Evolutionary conservation across 2,329 filamentous ascomycete species (phyloP).

Genomic region (Ascochyta rabiei): DNA sequence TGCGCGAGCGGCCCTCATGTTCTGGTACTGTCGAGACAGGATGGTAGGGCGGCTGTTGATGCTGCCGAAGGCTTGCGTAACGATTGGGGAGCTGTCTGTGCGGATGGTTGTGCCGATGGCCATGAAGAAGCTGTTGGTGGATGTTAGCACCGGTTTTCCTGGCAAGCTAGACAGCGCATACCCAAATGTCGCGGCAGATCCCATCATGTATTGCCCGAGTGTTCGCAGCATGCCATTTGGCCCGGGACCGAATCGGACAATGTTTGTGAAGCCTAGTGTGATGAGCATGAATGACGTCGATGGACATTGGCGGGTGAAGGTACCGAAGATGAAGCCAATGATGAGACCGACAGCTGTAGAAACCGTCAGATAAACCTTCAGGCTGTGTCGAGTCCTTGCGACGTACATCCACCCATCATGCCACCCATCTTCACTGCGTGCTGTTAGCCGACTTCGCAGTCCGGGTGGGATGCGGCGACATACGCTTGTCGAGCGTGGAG

Average conservation of each 20-base stretch:
- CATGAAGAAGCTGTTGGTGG: slow-evolving; percentile 81
- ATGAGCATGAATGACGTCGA: slow-evolving; percentile 27
- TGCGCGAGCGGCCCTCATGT: slow-evolving; percentile 28
- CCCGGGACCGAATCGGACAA: slow-evolving; percentile 92
- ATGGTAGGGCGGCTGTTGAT: slow-evolving; percentile 75
- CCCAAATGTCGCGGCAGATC: slow-evolving; percentile 95
- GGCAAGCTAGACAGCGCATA: slow-evolving; percentile 52
- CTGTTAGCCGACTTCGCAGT: slow-evolving; percentile 38
- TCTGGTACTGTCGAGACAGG: slow-evolving; percentile 52
- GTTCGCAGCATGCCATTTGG: slow-evolving; percentile 93
- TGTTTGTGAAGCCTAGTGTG: slow-evolving; percentile 79
- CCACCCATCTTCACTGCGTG: slow-evolving; percentile 91
- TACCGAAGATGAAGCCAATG: slow-evolving; percentile 98
- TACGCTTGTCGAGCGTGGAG: slow-evolving; percentile 75
- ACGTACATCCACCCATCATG: slow-evolving; percentile 97
- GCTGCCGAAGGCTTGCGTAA: slow-evolving; percentile 75
- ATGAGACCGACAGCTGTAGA: slow-evolving; percentile 86
- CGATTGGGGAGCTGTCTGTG: slow-evolving; percentile 80
- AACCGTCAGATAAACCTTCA: slow-evolving; percentile 21
- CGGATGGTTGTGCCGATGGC: slow-evolving; percentile 96
- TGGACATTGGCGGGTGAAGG: slow-evolving; percentile 25
- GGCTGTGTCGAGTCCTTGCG: slow-evolving; percentile 1
- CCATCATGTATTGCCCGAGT: slow-evolving; percentile 94
- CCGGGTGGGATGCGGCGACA: slow-evolving; percentile 32
- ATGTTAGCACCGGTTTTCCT: slow-evolving; percentile 22